These are phyloP conservation scores for Fusarium verticillioides DNA, from an alignment of 2,329 filamentous ascomycete genomes.

Conservation along the genomic window DNA sequence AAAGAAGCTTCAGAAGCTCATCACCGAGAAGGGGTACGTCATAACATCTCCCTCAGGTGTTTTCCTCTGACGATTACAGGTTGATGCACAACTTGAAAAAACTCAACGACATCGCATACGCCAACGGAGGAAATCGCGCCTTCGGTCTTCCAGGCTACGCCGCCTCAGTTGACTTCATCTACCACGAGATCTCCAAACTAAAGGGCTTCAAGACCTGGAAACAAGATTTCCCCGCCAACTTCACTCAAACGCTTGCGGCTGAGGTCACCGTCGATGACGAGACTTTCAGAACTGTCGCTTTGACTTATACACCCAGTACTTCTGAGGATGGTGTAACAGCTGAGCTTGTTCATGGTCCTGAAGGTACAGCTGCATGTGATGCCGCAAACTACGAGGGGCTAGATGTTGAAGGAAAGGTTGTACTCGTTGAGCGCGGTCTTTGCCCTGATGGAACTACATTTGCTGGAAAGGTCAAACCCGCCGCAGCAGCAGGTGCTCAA, in stretches of 20 bases:
- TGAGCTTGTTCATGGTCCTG: constrained; percentile 43
- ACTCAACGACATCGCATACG: constrained; percentile 47
- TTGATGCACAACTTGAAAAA: constrained; percentile 43
- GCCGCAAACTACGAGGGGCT: constrained; percentile 42
- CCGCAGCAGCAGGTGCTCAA: constrained; percentile 45
- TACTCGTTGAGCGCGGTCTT: constrained; percentile 47
- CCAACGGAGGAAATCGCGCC: constrained; percentile 48
- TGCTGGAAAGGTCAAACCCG: constrained; percentile 46
- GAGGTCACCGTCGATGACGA: constrained; percentile 43
- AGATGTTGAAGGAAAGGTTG: constrained; percentile 46
- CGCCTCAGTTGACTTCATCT: constrained; percentile 50
- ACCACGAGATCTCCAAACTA: constrained; percentile 43
- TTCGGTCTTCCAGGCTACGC: constrained; percentile 48
- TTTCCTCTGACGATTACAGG: no score
- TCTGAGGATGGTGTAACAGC: constrained; percentile 44
- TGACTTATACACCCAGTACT: constrained; percentile 49
- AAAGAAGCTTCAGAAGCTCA: constrained; percentile 40
- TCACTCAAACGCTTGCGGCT: constrained; percentile 39
- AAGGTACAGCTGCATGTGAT: constrained; percentile 42
- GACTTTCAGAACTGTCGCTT: constrained; percentile 40
- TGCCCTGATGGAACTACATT: constrained; percentile 48
- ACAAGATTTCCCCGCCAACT: constrained; percentile 46
- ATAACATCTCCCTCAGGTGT: rapidly evolving
- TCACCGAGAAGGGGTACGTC: constrained; percentile 39
- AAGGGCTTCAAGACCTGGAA: constrained; percentile 45